Percentiles rank a stretch among this genome's conserved stretches.
phyloP scores from a whole-genome alignment of 2,329 filamentous ascomycete genomes.

The Calonectria pseudoturangicola region DNA sequence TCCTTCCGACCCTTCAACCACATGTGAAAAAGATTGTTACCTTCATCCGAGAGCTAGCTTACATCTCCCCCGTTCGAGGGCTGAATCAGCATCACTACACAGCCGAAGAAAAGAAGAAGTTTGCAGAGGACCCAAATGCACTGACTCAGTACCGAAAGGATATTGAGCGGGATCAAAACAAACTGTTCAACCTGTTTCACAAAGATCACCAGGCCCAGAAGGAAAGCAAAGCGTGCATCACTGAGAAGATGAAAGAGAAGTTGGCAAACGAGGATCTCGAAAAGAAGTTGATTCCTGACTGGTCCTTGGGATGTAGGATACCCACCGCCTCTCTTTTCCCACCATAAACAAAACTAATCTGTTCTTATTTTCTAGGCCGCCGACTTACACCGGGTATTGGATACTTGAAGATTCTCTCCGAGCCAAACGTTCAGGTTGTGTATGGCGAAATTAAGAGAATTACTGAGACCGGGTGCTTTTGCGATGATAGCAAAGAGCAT shows the following conservation, averaged over 20 bases:
- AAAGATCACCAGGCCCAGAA: conserved; percentile 63
- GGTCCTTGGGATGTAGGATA: conserved; percentile 63
- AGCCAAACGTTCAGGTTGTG: conserved; percentile 69
- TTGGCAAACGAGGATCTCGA: conserved; percentile 68
- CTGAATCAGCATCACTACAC: conserved; percentile 65
- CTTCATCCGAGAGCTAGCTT: conserved; percentile 70
- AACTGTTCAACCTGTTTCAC: conserved; percentile 67
- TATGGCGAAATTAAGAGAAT: conserved; percentile 60
- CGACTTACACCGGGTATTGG: conserved; percentile 70
- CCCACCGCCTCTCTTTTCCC: no score
- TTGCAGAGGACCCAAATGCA: conserved; percentile 61
- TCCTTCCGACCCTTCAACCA: conserved; percentile 66
- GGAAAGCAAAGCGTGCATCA: conserved; percentile 63
- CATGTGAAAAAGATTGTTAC: conserved; percentile 65
- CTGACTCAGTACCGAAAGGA: conserved; percentile 65
- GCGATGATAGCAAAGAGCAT: conserved; percentile 65
- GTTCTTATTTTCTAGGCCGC: conserved; percentile 50
- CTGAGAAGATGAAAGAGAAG: conserved; percentile 61
- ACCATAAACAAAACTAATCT: no score
- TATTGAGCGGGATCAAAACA: conserved; percentile 67
- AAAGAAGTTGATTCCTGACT: conserved; percentile 70
- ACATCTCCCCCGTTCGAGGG: conserved; percentile 66
- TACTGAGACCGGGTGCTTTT: conserved; percentile 68
- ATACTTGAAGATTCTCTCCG: conserved; percentile 67
- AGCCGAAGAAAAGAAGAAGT: conserved; percentile 62